Base-by-base conservation (phyloP, 2,329 filamentous ascomycete species). In the Cryphonectria carpinicola region DNA sequence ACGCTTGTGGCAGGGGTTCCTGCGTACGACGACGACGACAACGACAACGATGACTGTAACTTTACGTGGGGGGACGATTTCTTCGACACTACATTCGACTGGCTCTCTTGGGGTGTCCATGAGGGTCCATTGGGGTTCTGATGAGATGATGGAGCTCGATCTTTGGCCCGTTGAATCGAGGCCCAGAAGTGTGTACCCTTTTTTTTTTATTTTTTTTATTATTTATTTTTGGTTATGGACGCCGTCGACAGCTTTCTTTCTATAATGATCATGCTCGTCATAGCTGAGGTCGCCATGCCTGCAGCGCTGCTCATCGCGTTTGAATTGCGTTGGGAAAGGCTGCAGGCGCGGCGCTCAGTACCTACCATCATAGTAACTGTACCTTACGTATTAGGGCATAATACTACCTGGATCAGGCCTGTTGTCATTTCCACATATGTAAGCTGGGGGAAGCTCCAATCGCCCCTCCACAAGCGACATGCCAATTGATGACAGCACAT, bases 61-160 rank as follows among this genome's bases (percentile, higher is more conserved):
- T 35, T 62, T 46, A 10, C 56, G 32, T 68, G 52, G 52, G 37
- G 14, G 22, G 66, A 68, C 11, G 66, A 63, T 32, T 49, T 49
- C 37, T 49, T 62, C 22, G 54, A 68, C 10, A n/a, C 8, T 19
- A 62, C 66, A 13, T 68, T 62, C 28, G 66, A 68, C 25, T 68
- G 66, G 66, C 28, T 68, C 19, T 32, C 66, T 6, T 68, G 66
- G 66, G 19, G 37, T 49, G 49, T 43, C 17, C 52, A 68, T 22
- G 52, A 68, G n/a, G 19, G 39, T 11, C 43, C 66, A 14, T 14
- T 64, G 39, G 37, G 11, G 11, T 7, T 46, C 14, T 39, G 10
- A 39, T 1, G 39, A 39, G n/a, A 39, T 28, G 37, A 17, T 11
- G 7, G 37, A 5, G 37, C 17, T 46, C 22, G n/a, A n/a, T 1